Evolutionary conservation across 805 yeast species (phyloP).

Genomic region (Lachancea nothofagi): DNA sequence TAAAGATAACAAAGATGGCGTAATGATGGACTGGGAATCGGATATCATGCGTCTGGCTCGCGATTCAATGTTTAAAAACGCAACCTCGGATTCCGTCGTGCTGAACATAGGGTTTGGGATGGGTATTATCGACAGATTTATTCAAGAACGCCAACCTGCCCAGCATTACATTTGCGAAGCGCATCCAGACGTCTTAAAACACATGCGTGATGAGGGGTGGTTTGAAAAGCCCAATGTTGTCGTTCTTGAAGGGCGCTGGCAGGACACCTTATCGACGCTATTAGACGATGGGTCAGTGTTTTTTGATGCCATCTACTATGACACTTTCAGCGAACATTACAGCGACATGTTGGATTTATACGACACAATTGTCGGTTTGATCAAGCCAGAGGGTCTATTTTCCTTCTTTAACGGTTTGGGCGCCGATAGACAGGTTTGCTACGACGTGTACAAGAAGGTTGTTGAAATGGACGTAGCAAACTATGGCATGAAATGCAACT

Average conservation of each 20-base stretch:
- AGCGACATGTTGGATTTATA: conserved; percentile 80
- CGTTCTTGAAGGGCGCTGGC: conserved; percentile 88
- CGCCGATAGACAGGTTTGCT: conserved; percentile 67
- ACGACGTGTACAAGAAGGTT: conserved; percentile 78
- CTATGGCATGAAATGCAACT: conserved; percentile 70
- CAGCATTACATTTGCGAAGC: conserved; percentile 88
- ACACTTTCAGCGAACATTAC: conserved; percentile 90
- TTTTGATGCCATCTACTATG: conserved; percentile 89
- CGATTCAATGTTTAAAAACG: conserved; percentile 53
- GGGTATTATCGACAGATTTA: conserved; percentile 88
- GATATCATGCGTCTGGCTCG: conserved; percentile 78
- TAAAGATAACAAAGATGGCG: conserved; percentile 72
- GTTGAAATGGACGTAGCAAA: conserved; percentile 74
- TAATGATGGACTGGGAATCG: conserved; percentile 97
- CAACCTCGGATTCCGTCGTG: conserved; percentile 40
- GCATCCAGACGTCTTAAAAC: conserved; percentile 80
- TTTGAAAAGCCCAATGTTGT: conserved; percentile 64
- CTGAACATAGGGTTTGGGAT: conserved; percentile 92
- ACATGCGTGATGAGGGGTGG: conserved; percentile 77
- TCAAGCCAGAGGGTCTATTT: conserved; percentile 77
- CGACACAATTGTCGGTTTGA: conserved; percentile 73
- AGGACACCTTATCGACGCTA: conserved; percentile 64
- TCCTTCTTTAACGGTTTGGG: conserved; percentile 92
- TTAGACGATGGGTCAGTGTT: conserved; percentile 55
- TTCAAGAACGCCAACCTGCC: conserved; percentile 42